Conservation (phyloP, 495 filamentous ascomycete genomes). For the Hyphodiscus hymeniophilus region DNA sequence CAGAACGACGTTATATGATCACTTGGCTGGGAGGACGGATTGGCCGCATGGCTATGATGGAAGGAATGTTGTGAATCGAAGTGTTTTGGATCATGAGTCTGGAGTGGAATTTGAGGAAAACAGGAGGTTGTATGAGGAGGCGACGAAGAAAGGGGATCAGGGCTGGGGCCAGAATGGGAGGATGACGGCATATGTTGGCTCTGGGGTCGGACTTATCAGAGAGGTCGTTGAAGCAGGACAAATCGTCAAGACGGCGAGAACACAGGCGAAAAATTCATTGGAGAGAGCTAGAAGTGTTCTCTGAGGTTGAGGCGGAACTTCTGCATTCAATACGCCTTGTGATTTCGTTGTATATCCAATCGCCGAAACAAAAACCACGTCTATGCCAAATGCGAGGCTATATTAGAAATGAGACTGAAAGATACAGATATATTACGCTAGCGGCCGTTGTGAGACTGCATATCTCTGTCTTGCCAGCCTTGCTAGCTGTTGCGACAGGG, state of each 20-base stretch:
- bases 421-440: too few relatives aligned
- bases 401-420: too few relatives aligned
- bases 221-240: slow-evolving; percentile 55
- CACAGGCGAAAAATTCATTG: neutral
- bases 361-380: too few relatives aligned
- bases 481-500: too few relatives aligned
- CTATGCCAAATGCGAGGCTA: too few relatives aligned
- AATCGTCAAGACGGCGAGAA: slow-evolving; percentile 41
- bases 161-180: slow-evolving; percentile 54
- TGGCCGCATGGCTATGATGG: slow-evolving; percentile 61
- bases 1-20: slow-evolving; percentile 60
- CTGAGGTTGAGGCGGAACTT: neutral
- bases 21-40: slow-evolving; percentile 49
- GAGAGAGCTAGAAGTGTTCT: neutral
- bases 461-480: too few relatives aligned
- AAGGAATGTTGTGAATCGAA: slow-evolving; percentile 51
- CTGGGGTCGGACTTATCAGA: slow-evolving; percentile 51
- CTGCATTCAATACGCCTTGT: too few relatives aligned
- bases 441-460: too few relatives aligned
- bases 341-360: too few relatives aligned
- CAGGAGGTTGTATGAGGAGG: slow-evolving; percentile 48
- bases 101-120: slow-evolving; percentile 51
- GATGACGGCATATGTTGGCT: slow-evolving; percentile 57
- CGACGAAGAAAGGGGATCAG: slow-evolving; percentile 31
- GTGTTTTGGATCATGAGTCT: slow-evolving; percentile 43